A percentile compares a stretch with the other conserved stretches of the same genome.
Conservation (phyloP, 2,329 filamentous ascomycete species). For the Neonectria neomacrospora region DNA sequence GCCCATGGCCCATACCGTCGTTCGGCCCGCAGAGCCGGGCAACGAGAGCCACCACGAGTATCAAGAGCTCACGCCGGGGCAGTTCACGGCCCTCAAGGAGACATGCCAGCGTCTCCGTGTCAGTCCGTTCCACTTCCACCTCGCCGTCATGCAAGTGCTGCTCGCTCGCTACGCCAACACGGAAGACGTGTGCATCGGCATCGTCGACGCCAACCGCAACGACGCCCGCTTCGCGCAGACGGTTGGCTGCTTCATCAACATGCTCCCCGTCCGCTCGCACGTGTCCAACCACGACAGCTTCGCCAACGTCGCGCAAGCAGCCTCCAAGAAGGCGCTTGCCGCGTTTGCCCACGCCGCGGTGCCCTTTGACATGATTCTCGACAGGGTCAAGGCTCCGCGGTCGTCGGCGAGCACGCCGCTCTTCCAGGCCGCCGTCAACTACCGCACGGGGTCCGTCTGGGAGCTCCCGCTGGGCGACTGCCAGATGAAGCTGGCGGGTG, state of each 20-base stretch:
- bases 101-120: conserved; percentile 30
- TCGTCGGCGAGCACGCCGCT: conserved; percentile 54
- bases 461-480: conserved; percentile 40
- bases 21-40: conserved; percentile 6
- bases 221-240: conserved; percentile 40
- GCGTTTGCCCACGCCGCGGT: conserved; percentile 52
- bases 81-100: conserved; percentile 24
- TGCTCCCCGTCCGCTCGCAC: conserved; percentile 56
- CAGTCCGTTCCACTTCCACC: conserved; percentile 59
- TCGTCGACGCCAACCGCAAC: conserved; percentile 52
- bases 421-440: conserved; percentile 61
- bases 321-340: conserved; percentile 43
- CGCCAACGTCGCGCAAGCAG: conserved; percentile 29
- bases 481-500: conserved; percentile 30
- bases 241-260: conserved; percentile 57
- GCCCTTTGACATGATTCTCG: conserved; percentile 59
- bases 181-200: conserved; percentile 57
- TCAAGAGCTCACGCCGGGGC: conserved; percentile 3
- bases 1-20: conserved; percentile 11
- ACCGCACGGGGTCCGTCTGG: conserved; percentile 50
- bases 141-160: conserved; percentile 54
- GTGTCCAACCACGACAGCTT: conserved; percentile 33
- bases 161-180: conserved; percentile 37
- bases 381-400: conserved; percentile 53
- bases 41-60: conserved; percentile 21